These are phyloP conservation scores for Sphaerulina vaccinii DNA, from an alignment of 2,329 filamentous ascomycete species.

Conservation along the genomic window DNA sequence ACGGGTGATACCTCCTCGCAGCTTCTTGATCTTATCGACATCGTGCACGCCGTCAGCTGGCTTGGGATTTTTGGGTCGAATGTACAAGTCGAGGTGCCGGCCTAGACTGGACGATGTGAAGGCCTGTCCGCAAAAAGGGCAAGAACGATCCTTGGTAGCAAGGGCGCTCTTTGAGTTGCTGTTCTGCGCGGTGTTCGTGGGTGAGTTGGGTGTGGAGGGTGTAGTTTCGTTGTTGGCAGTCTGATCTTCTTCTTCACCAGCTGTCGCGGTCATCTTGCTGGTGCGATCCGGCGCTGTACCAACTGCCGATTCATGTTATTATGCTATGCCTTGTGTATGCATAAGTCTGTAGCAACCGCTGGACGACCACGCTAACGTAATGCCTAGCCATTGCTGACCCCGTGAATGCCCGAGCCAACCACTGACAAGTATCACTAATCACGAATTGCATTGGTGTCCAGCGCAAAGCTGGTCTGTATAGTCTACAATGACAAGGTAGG, in stretches of 20 bases:
- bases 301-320: slow-evolving; percentile 1
- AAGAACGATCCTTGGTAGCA: slow-evolving; percentile 73
- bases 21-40: slow-evolving; percentile 80
- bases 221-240: slow-evolving; percentile 27
- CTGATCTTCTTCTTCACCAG: slow-evolving; percentile 15
- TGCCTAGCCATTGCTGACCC: too few species aligned
- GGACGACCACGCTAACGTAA: too few species aligned
- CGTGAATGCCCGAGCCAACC: too few species aligned
- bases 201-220: slow-evolving; percentile 29
- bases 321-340: neutral
- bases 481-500: too few species aligned
- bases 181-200: slow-evolving; percentile 8
- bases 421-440: too few species aligned
- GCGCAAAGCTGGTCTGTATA: too few species aligned
- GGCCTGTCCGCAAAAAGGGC: slow-evolving; percentile 81
- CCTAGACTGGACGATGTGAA: slow-evolving; percentile 94
- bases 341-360: too few species aligned
- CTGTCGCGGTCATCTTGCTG: neutral
- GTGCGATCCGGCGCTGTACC: neutral
- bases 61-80: slow-evolving; percentile 90
- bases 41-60: slow-evolving; percentile 82
- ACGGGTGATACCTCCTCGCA: slow-evolving; percentile 82
- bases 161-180: slow-evolving; percentile 44
- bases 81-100: slow-evolving; percentile 89
- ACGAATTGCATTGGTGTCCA: too few species aligned